Conservation (phyloP, 306 rosid genomes). For the Sechiopsis laciniata region DNA sequence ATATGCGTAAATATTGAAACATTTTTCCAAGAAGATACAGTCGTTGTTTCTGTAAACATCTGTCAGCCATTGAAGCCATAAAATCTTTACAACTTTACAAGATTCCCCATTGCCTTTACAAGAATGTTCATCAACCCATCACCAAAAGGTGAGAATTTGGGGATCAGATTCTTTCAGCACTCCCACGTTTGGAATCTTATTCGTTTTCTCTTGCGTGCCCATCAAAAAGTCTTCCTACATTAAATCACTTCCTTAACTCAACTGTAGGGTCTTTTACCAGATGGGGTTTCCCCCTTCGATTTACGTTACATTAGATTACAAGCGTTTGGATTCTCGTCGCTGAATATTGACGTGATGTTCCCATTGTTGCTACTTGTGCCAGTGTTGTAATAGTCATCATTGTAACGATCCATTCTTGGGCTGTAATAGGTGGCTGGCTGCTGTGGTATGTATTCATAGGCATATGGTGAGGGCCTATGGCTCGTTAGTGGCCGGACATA, state of each 20-base stretch:
- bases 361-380: slow-evolving; percentile 31
- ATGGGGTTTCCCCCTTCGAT: background rate
- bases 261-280: slow-evolving; percentile 12
- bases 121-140: slow-evolving; percentile 23
- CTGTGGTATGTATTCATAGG: slow-evolving; percentile 52
- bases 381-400: slow-evolving; percentile 34
- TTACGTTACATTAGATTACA: slow-evolving; percentile 48
- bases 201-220: slow-evolving; percentile 33
- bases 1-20: background rate
- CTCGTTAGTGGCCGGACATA: slow-evolving; percentile 42
- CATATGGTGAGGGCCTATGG: slow-evolving; percentile 34
- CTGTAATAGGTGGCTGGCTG: slow-evolving; percentile 32
- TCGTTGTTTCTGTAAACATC: slow-evolving; percentile 10
- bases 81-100: slow-evolving; percentile 21
- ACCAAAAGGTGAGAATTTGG: slow-evolving; percentile 29
- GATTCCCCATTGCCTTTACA: slow-evolving; percentile 23
- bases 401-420: slow-evolving; percentile 34
- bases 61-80: slow-evolving; percentile 13
- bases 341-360: slow-evolving; percentile 61
- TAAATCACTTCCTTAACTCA: background rate
- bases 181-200: slow-evolving; percentile 44
- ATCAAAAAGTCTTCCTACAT: slow-evolving; percentile 15
- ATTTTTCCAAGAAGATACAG: background rate
- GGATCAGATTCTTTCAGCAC: slow-evolving; percentile 36
- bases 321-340: slow-evolving; percentile 94